A percentile compares a stretch with the other conserved stretches of the same genome.
phyloP scores from a whole-genome alignment of 805 yeast species.

The Yamadazyma akitaensis region DNA sequence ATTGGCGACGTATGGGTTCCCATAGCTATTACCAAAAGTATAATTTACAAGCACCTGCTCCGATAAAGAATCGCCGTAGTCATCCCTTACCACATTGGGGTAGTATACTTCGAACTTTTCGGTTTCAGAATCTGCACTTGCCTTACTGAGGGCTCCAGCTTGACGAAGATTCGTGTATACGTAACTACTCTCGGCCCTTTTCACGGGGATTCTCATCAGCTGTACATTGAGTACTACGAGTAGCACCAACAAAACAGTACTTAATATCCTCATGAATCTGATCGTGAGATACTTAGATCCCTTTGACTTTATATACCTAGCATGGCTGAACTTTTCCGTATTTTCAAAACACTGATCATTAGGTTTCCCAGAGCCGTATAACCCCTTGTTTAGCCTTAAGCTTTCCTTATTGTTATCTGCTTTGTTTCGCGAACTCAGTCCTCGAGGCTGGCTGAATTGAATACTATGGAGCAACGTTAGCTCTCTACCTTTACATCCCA shows the following conservation, averaged over 20 bases:
- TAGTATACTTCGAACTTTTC: conserved; percentile 26
- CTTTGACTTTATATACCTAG: neutral
- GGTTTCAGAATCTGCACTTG: neutral
- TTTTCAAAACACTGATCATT: neutral
- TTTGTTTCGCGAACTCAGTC: neutral
- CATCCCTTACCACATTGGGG: conserved; percentile 23
- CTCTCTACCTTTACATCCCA: conserved; percentile 2
- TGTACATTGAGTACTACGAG: neutral
- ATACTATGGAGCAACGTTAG: conserved; percentile 1
- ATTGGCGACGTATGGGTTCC: conserved; percentile 43
- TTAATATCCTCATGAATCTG: neutral
- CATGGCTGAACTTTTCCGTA: neutral
- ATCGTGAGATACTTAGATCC: neutral
- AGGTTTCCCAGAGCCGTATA: conserved; percentile 3
- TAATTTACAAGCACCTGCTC: conserved; percentile 40
- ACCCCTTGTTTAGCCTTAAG: neutral
- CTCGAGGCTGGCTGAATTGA: conserved; percentile 2
- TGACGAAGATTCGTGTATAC: neutral
- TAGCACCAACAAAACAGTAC: neutral
- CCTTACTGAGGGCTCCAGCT: neutral
- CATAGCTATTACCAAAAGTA: conserved; percentile 60
- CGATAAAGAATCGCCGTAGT: conserved; percentile 35
- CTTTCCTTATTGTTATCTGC: neutral
- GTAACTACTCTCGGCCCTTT: neutral
- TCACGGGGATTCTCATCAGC: neutral